Percentiles rank a stretch among this genome's conserved stretches.
Evolutionary conservation across 495 filamentous ascomycete genomes (phyloP).

Genomic region (Hypoxylon rickii): DNA sequence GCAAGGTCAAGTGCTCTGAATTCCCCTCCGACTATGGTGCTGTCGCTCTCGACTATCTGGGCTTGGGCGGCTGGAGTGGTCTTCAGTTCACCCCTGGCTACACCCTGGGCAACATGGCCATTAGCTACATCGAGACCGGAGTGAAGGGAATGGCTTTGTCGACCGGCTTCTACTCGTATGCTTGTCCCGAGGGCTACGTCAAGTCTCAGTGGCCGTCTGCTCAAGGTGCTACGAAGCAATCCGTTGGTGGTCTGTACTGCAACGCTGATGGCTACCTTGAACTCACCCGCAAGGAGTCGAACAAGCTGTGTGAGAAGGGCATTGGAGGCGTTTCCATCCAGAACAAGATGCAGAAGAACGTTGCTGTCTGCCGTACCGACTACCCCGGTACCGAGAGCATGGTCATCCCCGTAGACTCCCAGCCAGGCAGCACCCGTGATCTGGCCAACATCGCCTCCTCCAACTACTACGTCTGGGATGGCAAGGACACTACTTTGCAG

Average conservation of each 20-base stretch:
- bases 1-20: conserved; percentile 66
- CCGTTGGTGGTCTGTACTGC: conserved; percentile 87
- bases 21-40: conserved; percentile 90
- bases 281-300: conserved; percentile 69
- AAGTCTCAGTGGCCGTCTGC: conserved; percentile 87
- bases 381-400: conserved; percentile 91
- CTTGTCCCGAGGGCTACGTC: conserved; percentile 87
- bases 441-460: conserved; percentile 74
- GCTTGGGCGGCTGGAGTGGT: conserved; percentile 77
- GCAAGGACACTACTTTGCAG: conserved; percentile 79
- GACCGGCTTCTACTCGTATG: conserved; percentile 85
- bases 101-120: conserved; percentile 37
- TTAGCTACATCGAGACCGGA: conserved; percentile 64
- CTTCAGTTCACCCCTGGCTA: conserved; percentile 63
- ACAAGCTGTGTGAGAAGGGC: conserved; percentile 77
- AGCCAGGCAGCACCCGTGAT: conserved; percentile 57
- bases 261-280: conserved; percentile 72
- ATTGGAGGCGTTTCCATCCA: conserved; percentile 68
- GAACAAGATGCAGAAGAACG: conserved; percentile 68
- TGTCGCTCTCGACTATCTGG: conserved; percentile 67
- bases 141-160: conserved; percentile 64
- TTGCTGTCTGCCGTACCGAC: conserved; percentile 90
- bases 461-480: conserved; percentile 77
- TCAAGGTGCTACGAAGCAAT: conserved; percentile 84
- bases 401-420: conserved; percentile 72